Evolutionary conservation across 345 rosid species (phyloP).

Genomic region (Gossypium anomalum): DNA sequence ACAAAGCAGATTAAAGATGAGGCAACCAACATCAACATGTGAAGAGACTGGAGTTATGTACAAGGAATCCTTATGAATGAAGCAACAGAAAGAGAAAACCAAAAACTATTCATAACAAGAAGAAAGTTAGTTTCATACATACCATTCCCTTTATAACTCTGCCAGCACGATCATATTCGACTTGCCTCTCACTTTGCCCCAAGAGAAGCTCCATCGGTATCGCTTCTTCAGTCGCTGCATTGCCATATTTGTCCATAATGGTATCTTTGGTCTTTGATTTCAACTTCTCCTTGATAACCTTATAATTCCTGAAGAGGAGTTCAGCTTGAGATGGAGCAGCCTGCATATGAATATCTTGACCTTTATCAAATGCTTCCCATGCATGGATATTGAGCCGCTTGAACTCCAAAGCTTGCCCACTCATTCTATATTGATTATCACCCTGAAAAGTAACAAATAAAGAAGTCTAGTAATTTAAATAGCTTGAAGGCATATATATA

Average conservation of each 20-base stretch:
- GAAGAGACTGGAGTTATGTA: no score
- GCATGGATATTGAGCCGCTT: constrained; percentile 49
- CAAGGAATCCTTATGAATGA: background rate
- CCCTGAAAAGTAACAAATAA: constrained; percentile 39
- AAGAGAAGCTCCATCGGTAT: constrained; percentile 54
- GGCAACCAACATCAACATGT: background rate
- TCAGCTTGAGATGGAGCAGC: constrained; percentile 82
- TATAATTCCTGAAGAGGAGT: constrained; percentile 39
- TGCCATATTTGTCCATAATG: constrained; percentile 58
- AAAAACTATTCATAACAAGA: background rate
- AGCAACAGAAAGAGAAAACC: background rate
- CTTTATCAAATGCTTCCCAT: constrained; percentile 54
- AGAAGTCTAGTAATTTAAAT: background rate
- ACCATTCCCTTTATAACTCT: constrained; percentile 65
- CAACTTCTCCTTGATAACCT: constrained; percentile 49
- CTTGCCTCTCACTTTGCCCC: constrained; percentile 66
- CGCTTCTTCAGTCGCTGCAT: constrained; percentile 60
- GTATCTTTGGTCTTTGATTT: constrained; percentile 48
- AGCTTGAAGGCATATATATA: background rate
- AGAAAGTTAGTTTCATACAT: constrained; percentile 28
- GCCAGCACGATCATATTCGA: constrained; percentile 69
- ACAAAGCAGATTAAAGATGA: no score
- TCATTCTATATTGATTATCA: constrained; percentile 61
- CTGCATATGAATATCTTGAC: constrained; percentile 71
- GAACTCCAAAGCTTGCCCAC: constrained; percentile 74